phyloP scores from a whole-genome alignment of 768 basidiomycete species.

The Hericium rajendrae region DNA sequence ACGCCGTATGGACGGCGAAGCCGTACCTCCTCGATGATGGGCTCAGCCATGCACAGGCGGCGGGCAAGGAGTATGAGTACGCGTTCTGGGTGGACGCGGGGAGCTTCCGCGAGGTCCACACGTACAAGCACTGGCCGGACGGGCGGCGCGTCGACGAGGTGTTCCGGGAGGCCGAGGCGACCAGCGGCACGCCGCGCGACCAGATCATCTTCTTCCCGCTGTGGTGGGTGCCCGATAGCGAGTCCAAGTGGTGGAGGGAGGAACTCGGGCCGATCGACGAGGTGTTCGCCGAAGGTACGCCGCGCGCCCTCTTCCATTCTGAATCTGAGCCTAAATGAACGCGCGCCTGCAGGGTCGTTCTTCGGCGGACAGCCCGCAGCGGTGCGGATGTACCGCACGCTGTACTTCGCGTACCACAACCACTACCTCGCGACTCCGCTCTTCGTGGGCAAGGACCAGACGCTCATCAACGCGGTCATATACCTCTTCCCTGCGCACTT shows the following conservation, averaged over 20 bases:
- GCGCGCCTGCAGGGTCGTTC: slow-evolving; percentile 35
- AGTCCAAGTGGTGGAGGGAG: slow-evolving; percentile 31
- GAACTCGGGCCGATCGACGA: slow-evolving; percentile 39
- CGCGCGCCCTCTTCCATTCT: background rate
- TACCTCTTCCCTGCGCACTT: slow-evolving; percentile 37
- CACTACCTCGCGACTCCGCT: slow-evolving; percentile 32
- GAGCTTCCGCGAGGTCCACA: slow-evolving; percentile 37
- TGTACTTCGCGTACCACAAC: slow-evolving; percentile 44
- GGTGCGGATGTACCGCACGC: slow-evolving; percentile 34
- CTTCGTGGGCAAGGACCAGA: slow-evolving; percentile 52
- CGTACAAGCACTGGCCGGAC: slow-evolving; percentile 41
- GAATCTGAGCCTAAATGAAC: background rate
- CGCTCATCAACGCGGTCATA: slow-evolving; percentile 38
- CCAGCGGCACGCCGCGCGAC: slow-evolving; percentile 22
- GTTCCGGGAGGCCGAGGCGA: slow-evolving; percentile 26
- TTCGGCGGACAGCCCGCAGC: slow-evolving; percentile 41
- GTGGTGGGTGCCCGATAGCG: slow-evolving; percentile 22
- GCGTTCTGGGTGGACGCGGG: slow-evolving; percentile 53
- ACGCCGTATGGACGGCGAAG: slow-evolving; percentile 49
- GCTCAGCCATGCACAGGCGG: slow-evolving; percentile 17
- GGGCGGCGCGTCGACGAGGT: slow-evolving; percentile 28
- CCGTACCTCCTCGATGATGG: slow-evolving; percentile 39
- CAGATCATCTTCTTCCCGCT: slow-evolving; percentile 43
- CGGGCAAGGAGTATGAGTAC: slow-evolving; percentile 34
- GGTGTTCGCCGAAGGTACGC: slow-evolving; percentile 41